Evolutionary conservation across 495 filamentous ascomycete species (phyloP).

Genomic region (Aspergillus homomorphus): DNA sequence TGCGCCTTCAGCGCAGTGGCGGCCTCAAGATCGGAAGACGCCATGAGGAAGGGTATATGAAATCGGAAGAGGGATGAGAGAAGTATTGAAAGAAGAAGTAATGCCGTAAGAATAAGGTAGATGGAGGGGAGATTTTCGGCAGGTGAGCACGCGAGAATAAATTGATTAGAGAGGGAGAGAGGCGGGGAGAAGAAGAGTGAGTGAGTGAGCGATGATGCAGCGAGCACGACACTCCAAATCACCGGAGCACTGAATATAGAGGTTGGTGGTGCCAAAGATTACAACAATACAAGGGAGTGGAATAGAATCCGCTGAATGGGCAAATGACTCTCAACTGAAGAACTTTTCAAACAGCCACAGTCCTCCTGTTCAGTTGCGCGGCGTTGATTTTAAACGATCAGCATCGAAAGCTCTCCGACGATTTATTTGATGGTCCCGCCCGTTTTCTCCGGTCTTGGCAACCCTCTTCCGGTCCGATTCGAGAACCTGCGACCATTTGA

Average conservation of each 20-base stretch:
- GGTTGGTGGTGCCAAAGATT: too few relatives aligned
- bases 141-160: conserved; percentile 37
- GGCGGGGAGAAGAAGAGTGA: conserved; percentile 9
- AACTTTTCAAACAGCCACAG: too few relatives aligned
- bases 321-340: not conserved
- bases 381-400: too few relatives aligned
- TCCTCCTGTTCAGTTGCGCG: too few relatives aligned
- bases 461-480: conserved; percentile 20
- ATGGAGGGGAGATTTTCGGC: conserved; percentile 13
- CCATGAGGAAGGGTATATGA: conserved; percentile 28
- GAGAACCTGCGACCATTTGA: conserved; percentile 17
- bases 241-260: too few relatives aligned
- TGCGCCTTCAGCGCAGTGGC: conserved; percentile 84
- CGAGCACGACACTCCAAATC: not conserved
- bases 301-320: not conserved
- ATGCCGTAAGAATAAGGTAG: not conserved
- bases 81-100: conserved; percentile 11
- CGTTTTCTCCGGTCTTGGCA: conserved; percentile 24
- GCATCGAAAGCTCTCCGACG: not conserved
- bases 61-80: conserved; percentile 12
- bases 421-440: conserved; percentile 8
- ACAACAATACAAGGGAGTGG: not conserved
- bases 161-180: not conserved
- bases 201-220: not conserved
- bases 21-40: conserved; percentile 55